A percentile compares a stretch with the other conserved stretches of the same genome.
Evolutionary conservation across 2,329 filamentous ascomycete species (phyloP).

Genomic region (Trichophyton mentagrophytes): DNA sequence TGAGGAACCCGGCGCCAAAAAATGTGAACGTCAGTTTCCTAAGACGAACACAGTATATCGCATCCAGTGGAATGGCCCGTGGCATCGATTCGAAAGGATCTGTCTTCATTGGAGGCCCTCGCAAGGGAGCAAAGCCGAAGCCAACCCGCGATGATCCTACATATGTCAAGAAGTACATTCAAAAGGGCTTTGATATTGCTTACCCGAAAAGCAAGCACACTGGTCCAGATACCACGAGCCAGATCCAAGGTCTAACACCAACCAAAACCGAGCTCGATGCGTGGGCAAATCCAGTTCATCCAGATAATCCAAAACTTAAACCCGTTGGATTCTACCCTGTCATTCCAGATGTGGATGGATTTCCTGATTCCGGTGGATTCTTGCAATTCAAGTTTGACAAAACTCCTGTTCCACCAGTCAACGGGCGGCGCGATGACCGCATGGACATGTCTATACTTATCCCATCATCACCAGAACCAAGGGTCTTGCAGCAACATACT

Average conservation of each 20-base stretch:
- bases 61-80: conserved; percentile 23
- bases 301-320: conserved; percentile 43
- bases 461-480: conserved; percentile 39
- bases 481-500: conserved; percentile 35
- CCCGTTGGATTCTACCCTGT: conserved; percentile 49
- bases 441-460: conserved; percentile 47
- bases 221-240: conserved; percentile 42
- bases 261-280: conserved; percentile 44
- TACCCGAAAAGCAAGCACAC: conserved; percentile 48
- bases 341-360: conserved; percentile 48
- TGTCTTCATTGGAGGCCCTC: conserved; percentile 14
- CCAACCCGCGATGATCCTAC: conserved; percentile 43
- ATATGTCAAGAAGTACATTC: conserved; percentile 47
- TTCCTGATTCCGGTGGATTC: conserved; percentile 46
- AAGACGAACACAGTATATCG: conserved; percentile 87
- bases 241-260: conserved; percentile 41
- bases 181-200: conserved; percentile 53
- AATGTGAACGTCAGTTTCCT: conserved; percentile 82
- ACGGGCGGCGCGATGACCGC: conserved; percentile 43
- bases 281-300: conserved; percentile 49
- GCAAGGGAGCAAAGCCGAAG: conserved; percentile 23
- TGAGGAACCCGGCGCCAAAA: conserved; percentile 69
- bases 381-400: conserved; percentile 50
- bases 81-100: conserved; percentile 23
- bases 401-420: conserved; percentile 40